These are phyloP conservation scores for Lactarius deliciosus DNA, from an alignment of 768 basidiomycete species.

Conservation along the genomic window DNA sequence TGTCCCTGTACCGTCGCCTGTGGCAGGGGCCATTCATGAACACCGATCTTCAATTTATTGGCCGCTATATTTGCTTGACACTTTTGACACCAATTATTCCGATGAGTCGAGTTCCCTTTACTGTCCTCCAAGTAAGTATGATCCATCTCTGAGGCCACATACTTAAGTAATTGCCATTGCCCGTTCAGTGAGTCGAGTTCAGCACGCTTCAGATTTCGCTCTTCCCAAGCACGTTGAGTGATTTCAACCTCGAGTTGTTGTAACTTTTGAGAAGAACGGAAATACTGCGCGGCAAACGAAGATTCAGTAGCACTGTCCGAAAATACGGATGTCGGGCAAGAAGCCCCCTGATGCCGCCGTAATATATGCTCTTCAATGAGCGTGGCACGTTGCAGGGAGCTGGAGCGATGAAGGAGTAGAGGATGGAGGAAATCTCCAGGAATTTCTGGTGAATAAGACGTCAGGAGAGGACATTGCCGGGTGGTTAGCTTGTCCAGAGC, in stretches of 20 bases:
- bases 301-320: neutral
- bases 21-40: conserved; percentile 3
- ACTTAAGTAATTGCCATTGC: neutral
- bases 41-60: neutral
- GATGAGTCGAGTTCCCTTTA: neutral
- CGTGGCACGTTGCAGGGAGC: neutral
- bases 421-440: neutral
- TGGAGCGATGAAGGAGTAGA: neutral
- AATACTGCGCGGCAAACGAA: neutral
- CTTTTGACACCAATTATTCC: neutral
- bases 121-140: neutral
- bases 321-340: neutral
- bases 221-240: neutral
- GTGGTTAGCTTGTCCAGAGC: neutral
- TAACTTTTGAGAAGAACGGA: neutral
- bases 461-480: neutral
- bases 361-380: neutral
- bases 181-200: neutral
- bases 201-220: neutral
- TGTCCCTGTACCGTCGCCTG: neutral
- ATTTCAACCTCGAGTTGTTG: neutral
- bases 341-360: neutral
- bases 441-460: neutral
- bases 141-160: neutral
- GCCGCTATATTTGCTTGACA: neutral